These are phyloP conservation scores for Niveomyces coronatus DNA, from an alignment of 2,329 filamentous ascomycete genomes.

Conservation along the genomic window DNA sequence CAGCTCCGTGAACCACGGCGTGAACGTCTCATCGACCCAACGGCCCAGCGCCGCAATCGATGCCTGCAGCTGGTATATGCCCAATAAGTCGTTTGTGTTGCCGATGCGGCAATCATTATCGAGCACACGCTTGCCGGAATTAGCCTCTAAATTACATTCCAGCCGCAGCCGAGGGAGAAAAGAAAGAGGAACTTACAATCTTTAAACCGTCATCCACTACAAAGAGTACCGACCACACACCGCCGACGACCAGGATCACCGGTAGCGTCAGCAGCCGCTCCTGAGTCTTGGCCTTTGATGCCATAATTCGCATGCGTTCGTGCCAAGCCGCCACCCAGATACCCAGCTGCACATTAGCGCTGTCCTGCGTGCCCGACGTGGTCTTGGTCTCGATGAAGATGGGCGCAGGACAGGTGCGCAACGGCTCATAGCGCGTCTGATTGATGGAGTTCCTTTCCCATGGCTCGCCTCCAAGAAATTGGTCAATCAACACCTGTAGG, in stretches of 20 bases:
- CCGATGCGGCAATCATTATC: background rate
- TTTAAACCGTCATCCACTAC: background rate
- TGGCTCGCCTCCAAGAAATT: background rate
- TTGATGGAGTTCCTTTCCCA: background rate
- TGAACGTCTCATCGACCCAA: background rate
- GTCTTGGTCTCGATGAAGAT: constrained; percentile 2
- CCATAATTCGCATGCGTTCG: background rate
- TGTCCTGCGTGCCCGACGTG: background rate
- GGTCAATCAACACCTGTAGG: background rate
- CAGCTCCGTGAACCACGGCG: constrained; percentile 1
- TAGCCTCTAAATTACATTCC: background rate
- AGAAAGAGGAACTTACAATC: constrained; percentile 1
- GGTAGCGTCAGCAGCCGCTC: background rate
- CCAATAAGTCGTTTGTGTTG: background rate
- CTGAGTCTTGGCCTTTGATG: background rate
- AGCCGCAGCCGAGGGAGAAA: no score
- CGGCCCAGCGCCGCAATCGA: background rate
- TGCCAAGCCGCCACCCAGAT: constrained; percentile 1
- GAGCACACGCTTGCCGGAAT: background rate
- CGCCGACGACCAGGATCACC: background rate
- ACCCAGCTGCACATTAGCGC: constrained; percentile 1
- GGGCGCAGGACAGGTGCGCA: background rate
- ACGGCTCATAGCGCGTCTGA: background rate
- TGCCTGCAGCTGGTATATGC: constrained; percentile 1
- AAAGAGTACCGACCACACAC: background rate